phyloP scores from a whole-genome alignment of 192 early-diverging fungal genomes.

The Coemansia sp. region DNA sequence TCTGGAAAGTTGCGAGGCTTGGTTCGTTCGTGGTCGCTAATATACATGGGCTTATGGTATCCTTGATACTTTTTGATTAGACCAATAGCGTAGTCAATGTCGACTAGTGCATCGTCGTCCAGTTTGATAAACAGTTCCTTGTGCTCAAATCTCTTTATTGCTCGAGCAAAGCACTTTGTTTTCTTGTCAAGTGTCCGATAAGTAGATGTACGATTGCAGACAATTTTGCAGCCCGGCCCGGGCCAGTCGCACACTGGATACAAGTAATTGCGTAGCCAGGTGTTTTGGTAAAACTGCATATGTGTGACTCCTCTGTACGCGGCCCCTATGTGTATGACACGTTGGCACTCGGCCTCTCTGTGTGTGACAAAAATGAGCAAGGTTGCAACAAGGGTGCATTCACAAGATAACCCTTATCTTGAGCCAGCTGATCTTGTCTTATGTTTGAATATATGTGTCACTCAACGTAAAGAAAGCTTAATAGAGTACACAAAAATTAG shows the following conservation, averaged over 20 bases:
- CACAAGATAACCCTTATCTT: too few relatives aligned
- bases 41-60: conserved; percentile 33
- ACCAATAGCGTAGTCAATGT: conserved; percentile 32
- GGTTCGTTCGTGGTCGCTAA: conserved; percentile 36
- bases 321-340: too few relatives aligned
- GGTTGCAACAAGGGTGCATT: too few relatives aligned
- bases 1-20: neutral
- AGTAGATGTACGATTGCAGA: conserved; percentile 37
- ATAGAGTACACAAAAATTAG: too few relatives aligned
- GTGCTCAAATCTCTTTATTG: conserved; percentile 15
- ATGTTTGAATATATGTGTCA: too few relatives aligned
- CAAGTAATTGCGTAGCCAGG: conserved; percentile 41
- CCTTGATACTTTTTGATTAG: conserved; percentile 20
- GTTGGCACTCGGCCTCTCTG: too few relatives aligned
- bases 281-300: conserved; percentile 50
- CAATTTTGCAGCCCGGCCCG: conserved; percentile 35
- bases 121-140: conserved; percentile 50
- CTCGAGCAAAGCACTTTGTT: conserved; percentile 34
- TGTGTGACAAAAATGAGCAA: too few relatives aligned
- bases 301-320: too few relatives aligned
- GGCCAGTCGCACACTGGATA: conserved; percentile 51
- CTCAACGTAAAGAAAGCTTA: too few relatives aligned
- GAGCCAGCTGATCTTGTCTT: too few relatives aligned
- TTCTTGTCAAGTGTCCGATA: conserved; percentile 37
- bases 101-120: conserved; percentile 47